Percentiles rank a stretch among this genome's conserved stretches.
phyloP scores from a whole-genome alignment of 116 monocot species.

The Dioscorea cayenensis region DNA sequence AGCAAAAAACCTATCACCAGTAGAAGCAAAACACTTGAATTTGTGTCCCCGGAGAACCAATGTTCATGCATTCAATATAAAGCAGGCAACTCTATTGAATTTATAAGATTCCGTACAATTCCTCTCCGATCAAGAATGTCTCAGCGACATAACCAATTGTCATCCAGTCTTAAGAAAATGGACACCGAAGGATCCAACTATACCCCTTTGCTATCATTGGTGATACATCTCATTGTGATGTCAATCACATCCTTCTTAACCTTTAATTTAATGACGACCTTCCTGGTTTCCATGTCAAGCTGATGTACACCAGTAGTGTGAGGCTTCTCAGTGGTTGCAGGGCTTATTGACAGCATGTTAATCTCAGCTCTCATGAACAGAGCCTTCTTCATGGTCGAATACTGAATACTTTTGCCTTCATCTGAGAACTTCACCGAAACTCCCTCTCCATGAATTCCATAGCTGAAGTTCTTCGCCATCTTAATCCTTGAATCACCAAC shows the following conservation, averaged over 20 bases:
- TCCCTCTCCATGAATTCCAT: conserved; percentile 94
- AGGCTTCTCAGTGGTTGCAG: conserved; percentile 37
- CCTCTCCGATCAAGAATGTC: conserved; percentile 88
- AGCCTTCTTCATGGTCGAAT: too few species aligned
- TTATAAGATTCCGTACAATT: conserved; percentile 75
- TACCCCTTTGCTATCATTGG: conserved; percentile 89
- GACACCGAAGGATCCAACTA: conserved; percentile 87
- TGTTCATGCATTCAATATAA: conserved; percentile 93
- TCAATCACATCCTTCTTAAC: conserved; percentile 92
- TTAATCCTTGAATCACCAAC: conserved; percentile 77
- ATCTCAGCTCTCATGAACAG: too few species aligned
- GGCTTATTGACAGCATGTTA: conserved; percentile 94
- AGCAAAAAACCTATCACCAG: conserved; percentile 92
- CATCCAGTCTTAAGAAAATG: conserved; percentile 92
- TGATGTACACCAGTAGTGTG: conserved; percentile 78
- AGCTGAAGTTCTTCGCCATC: conserved; percentile 86
- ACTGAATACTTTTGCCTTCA: conserved; percentile 3
- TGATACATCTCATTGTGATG: conserved; percentile 87
- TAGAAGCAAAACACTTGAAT: conserved; percentile 94
- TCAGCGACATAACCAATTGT: conserved; percentile 86
- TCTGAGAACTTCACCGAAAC: conserved; percentile 46
- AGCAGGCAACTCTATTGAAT: conserved; percentile 53
- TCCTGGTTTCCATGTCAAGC: conserved; percentile 90
- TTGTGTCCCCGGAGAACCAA: conserved; percentile 89
- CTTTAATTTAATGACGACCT: conserved; percentile 85